A percentile compares a stretch with the other conserved stretches of the same genome.
Evolutionary conservation across 805 yeast genomes (phyloP).

Genomic region (Grigorovia yakushimaensis): DNA sequence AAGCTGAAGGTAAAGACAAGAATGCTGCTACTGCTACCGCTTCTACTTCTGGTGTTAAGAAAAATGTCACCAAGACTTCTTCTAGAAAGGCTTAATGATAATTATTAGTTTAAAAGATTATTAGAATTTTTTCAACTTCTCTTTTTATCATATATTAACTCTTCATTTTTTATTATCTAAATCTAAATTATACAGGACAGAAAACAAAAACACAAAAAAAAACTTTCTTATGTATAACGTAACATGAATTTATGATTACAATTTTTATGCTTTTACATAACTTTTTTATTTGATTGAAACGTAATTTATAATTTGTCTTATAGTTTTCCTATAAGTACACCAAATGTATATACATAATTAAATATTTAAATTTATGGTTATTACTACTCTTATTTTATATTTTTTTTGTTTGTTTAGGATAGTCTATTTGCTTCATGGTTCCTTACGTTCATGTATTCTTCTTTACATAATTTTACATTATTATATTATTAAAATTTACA

Average conservation of each 20-base stretch:
- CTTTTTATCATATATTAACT: background rate
- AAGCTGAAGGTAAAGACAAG: constrained; percentile 21
- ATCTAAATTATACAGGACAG: background rate
- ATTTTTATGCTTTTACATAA: background rate
- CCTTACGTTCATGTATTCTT: too few species aligned
- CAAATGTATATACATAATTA: background rate
- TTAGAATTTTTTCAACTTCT: background rate
- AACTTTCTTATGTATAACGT: too few species aligned
- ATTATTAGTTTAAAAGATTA: too few species aligned
- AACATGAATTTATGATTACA: background rate
- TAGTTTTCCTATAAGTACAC: background rate
- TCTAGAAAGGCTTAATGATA: constrained; percentile 25
- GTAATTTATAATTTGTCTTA: background rate
- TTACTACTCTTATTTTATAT: too few species aligned
- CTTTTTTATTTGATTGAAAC: background rate
- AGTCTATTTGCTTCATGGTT: too few species aligned
- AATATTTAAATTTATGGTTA: background rate
- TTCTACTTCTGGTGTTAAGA: constrained; percentile 9
- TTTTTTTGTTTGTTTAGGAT: too few species aligned
- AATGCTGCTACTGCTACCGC: constrained; percentile 6
- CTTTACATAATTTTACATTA: too few species aligned
- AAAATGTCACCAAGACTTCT: constrained; percentile 15
- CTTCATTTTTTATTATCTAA: background rate
- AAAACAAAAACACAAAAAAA: background rate
- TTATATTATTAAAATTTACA: too few species aligned